Evolutionary conservation across 371 early-diverging fungal genomes (phyloP).

Genomic region (Mortierella sp.): DNA sequence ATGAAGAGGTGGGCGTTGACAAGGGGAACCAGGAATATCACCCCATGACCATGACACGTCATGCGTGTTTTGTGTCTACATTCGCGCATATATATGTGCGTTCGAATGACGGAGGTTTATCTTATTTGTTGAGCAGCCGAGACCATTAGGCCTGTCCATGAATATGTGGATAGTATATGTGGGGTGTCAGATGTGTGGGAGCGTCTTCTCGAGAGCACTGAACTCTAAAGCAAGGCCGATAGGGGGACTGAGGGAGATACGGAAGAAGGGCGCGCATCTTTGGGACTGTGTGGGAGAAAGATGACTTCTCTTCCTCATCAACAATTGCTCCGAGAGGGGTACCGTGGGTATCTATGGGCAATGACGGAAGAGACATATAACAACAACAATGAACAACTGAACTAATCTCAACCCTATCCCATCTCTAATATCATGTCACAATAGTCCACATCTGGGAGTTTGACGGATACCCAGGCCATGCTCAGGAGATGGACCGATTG

Average conservation of each 20-base stretch:
- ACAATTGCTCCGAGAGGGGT: not conserved
- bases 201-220: conserved; percentile 23
- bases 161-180: not conserved
- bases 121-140: not conserved
- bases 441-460: conserved; percentile 96
- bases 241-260: not conserved
- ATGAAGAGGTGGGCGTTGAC: not conserved
- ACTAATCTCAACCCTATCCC: not conserved
- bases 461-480: conserved; percentile 88
- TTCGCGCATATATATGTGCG: not conserved
- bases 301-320: not conserved
- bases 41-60: conserved; percentile 6
- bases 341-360: not conserved
- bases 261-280: not conserved
- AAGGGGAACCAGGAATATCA: not conserved
- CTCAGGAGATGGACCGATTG: conserved; percentile 66
- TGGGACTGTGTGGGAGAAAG: not conserved
- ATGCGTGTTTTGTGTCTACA: not conserved
- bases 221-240: conserved; percentile 20
- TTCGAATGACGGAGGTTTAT: conserved; percentile 7
- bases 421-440: not conserved
- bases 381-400: not conserved
- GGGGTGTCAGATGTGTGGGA: conserved; percentile 6
- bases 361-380: not conserved
- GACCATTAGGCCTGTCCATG: not conserved